These are phyloP conservation scores for Pisolithus sp. DNA, from an alignment of 768 basidiomycete genomes.

Conservation along the genomic window DNA sequence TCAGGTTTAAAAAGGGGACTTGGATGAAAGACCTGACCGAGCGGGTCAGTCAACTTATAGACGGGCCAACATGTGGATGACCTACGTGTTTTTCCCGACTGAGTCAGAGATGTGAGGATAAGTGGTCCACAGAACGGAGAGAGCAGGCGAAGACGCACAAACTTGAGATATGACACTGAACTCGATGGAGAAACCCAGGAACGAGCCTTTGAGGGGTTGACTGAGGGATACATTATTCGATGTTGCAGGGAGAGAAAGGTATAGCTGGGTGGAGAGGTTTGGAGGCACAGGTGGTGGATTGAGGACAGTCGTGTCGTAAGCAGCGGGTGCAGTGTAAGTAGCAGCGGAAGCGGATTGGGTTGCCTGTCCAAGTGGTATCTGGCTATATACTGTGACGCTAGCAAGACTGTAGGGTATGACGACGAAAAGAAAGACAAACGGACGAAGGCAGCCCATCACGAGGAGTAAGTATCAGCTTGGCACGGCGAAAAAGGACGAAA, in stretches of 20 bases:
- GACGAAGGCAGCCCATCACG: slow-evolving; percentile 7
- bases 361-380: slow-evolving; percentile 14
- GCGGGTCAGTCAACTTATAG: background rate
- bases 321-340: slow-evolving; percentile 25
- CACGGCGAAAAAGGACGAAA: background rate
- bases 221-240: slow-evolving; percentile 5
- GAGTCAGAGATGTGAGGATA: background rate
- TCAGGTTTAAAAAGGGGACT: slow-evolving; percentile 41
- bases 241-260: slow-evolving; percentile 19
- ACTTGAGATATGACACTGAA: slow-evolving; percentile 54
- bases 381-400: slow-evolving; percentile 25
- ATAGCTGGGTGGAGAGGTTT: slow-evolving; percentile 16
- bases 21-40: slow-evolving; percentile 17
- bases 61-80: background rate
- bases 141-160: slow-evolving; percentile 17
- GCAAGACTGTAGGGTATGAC: slow-evolving; percentile 6
- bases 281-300: slow-evolving; percentile 23
- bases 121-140: background rate
- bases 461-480: too few relatives aligned
- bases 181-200: slow-evolving; percentile 58
- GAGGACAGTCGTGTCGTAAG: slow-evolving; percentile 28
- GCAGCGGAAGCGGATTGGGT: slow-evolving; percentile 12
- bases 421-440: background rate
- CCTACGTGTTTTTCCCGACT: slow-evolving; percentile 13
- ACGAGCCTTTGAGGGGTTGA: slow-evolving; percentile 34